These are phyloP conservation scores for Lachancea dasiensis DNA, from an alignment of 805 yeast genomes.

Conservation along the genomic window DNA sequence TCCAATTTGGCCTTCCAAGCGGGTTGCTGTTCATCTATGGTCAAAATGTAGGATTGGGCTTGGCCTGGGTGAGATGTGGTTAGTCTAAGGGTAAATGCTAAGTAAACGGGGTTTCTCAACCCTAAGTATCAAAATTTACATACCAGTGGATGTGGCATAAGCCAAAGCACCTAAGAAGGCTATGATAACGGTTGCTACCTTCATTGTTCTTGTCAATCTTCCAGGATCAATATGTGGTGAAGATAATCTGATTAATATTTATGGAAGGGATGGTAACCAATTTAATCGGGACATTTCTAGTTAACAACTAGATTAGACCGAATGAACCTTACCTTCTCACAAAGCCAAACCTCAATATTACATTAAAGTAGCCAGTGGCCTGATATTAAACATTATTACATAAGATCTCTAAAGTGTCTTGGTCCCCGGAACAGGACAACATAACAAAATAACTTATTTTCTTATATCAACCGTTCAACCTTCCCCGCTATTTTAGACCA, in stretches of 20 bases:
- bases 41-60: slow-evolving; percentile 7
- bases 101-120: too few relatives aligned
- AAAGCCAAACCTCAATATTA: neutral
- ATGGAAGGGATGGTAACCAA: too few relatives aligned
- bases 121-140: too few relatives aligned
- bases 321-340: too few relatives aligned
- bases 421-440: neutral
- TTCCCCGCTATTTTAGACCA: slow-evolving; percentile 2
- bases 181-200: neutral
- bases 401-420: too few relatives aligned
- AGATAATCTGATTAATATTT: too few relatives aligned
- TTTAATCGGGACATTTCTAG: too few relatives aligned
- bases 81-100: too few relatives aligned
- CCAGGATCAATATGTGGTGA: too few relatives aligned
- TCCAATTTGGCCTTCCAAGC: slow-evolving; percentile 13
- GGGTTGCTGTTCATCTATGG: slow-evolving; percentile 6
- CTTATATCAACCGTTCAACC: neutral
- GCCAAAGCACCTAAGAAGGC: slow-evolving; percentile 4
- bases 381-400: slow-evolving; percentile 3
- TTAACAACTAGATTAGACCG: too few relatives aligned
- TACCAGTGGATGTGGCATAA: slow-evolving; percentile 4
- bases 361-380: neutral
- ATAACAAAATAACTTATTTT: neutral
- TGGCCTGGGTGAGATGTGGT: too few relatives aligned
- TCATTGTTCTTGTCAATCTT: too few relatives aligned